These are phyloP conservation scores for Rubia tinctorum DNA, from an alignment of 305 asterid species.

Conservation along the genomic window DNA sequence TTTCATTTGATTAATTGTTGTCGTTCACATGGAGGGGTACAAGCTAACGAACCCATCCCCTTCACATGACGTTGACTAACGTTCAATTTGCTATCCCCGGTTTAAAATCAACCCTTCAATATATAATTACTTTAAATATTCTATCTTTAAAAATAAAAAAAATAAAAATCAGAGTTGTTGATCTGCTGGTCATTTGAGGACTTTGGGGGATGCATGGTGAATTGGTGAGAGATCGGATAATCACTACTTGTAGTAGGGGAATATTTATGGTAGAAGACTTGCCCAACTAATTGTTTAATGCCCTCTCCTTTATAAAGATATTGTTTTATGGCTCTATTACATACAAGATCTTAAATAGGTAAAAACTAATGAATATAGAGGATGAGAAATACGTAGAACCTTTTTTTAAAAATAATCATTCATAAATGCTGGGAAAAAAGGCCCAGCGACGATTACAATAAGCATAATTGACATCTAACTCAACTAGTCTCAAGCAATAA, in stretches of 20 bases:
- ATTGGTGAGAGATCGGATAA: neutral
- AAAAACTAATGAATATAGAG: too few species aligned
- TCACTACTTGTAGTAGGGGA: neutral
- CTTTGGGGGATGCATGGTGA: neutral
- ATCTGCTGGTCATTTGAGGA: neutral
- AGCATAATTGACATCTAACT: too few species aligned
- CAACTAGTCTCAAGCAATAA: too few species aligned
- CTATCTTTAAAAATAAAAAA: neutral
- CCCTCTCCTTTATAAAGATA: too few species aligned
- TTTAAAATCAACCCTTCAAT: neutral
- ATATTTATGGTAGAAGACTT: neutral
- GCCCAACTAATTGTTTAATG: neutral
- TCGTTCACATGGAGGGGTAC: constrained; percentile 3
- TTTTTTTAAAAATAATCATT: too few species aligned
- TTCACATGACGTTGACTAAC: neutral
- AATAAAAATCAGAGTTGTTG: neutral
- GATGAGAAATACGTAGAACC: too few species aligned
- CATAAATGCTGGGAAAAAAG: too few species aligned
- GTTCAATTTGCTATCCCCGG: neutral
- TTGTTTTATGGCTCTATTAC: too few species aligned
- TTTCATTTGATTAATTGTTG: neutral
- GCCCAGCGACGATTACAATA: too few species aligned
- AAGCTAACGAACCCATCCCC: neutral
- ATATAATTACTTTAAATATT: too few species aligned
- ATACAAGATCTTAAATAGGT: too few species aligned